Base-by-base conservation (phyloP, 495 filamentous ascomycete genomes). In the Parachaetomium inaequale region DNA sequence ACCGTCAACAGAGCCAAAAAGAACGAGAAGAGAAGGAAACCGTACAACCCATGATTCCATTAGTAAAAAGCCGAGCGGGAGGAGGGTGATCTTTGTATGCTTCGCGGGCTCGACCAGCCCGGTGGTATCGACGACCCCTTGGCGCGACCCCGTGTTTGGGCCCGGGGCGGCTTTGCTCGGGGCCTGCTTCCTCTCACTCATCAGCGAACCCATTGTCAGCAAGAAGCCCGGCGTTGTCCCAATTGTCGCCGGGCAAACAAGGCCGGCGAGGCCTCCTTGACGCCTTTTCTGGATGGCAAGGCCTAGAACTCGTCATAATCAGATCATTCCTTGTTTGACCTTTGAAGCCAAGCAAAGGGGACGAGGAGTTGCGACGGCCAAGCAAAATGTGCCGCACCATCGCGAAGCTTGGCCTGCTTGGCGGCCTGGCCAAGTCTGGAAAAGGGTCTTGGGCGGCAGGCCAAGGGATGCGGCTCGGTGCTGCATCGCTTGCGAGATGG, bases 1-100 rank as follows among this genome's bases (percentile, higher is more conserved):
- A 70, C 67, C 67, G 34, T 51, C 50, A 50, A 55, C 40, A 61
- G 34, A 66, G 58, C 57, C 57, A 53, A 65, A 34, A 62, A 42
- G 59, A 65, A 55, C 7, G 1, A 46, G 5, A 63, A 62, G 36
- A 61, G 42, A 45, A 53, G 19, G 28, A 63, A 54, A 57, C 63
- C 62, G 58, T 58, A 70, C 50, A 57, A 63, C 43, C 59, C 36
- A 38, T 36, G 46, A 31, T 7, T 25, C 28, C 38, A 55, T 25
- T 1, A 28, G 19, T 17, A 42, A 21, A 15, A 14, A 14, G 11
- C 28, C 34, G 25, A 15, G 49, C 36, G 38, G 56, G 61, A 59
- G 47, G 8, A 58, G 12, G 47, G 11, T 10, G 19, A 26, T 32
- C 45, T 51, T 64, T 64, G 62, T 64, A 64, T 43, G 28, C 38